Conservation (phyloP, 2,329 filamentous ascomycete species). For the Aspergillus sp. region DNA sequence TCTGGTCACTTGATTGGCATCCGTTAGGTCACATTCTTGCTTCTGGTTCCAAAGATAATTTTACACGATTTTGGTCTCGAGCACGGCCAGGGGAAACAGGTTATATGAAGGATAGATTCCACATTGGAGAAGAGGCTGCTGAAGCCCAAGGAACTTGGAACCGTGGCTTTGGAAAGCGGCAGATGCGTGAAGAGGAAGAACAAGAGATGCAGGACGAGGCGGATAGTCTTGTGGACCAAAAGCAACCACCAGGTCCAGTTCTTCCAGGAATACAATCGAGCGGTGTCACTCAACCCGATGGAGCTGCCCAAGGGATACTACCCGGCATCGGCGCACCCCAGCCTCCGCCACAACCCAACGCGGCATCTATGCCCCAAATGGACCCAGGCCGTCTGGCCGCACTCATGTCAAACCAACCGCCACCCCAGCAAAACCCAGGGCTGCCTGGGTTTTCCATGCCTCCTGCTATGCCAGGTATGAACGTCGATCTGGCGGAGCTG, state of each 20-base stretch:
- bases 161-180: conserved; percentile 66
- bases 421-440: conserved; percentile 24
- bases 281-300: conserved; percentile 39
- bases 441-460: conserved; percentile 35
- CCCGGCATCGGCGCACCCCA: conserved; percentile 44
- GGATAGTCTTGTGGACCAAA: conserved; percentile 87
- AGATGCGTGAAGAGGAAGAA: conserved; percentile 86
- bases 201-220: conserved; percentile 89
- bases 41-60: conserved; percentile 91
- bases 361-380: conserved; percentile 42
- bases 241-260: conserved; percentile 58
- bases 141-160: conserved; percentile 95
- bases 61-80: conserved; percentile 94
- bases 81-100: conserved; percentile 80
- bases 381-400: conserved; percentile 37
- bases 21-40: conserved; percentile 91
- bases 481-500: conserved; percentile 30
- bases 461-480: conserved; percentile 42
- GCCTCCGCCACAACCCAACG: conserved; percentile 27
- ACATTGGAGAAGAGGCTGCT: conserved; percentile 87
- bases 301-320: conserved; percentile 35
- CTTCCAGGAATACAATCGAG: conserved; percentile 48
- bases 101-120: conserved; percentile 82
- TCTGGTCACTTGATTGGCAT: conserved; percentile 98
- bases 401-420: conserved; percentile 42